Evolutionary conservation across 306 rosid genomes (phyloP).

Genomic region (Biancaea sappan): DNA sequence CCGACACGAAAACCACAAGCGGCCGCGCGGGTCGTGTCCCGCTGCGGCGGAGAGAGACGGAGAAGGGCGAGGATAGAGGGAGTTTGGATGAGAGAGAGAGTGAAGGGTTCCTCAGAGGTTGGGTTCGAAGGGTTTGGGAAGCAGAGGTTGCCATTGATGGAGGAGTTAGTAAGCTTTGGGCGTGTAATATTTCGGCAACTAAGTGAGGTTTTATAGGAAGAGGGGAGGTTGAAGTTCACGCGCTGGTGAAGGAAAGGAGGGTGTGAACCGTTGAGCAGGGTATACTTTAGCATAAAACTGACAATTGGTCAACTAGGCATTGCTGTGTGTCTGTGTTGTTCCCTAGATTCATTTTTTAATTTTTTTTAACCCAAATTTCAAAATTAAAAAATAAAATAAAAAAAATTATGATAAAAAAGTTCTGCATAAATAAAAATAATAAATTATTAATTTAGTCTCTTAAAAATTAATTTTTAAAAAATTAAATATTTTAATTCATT

Average conservation of each 20-base stretch:
- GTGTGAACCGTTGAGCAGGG: too few species aligned
- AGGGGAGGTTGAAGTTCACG: background rate
- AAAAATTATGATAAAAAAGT: too few species aligned
- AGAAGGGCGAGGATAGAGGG: constrained; percentile 53
- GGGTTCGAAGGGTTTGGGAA: constrained; percentile 52
- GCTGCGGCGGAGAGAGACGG: constrained; percentile 41
- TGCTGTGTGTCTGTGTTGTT: too few species aligned
- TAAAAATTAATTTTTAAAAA: too few species aligned
- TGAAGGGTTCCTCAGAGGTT: constrained; percentile 25
- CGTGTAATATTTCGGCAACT: background rate
- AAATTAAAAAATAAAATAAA: too few species aligned
- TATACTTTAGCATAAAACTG: too few species aligned
- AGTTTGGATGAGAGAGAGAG: constrained; percentile 73
- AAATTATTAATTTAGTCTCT: too few species aligned
- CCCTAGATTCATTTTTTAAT: too few species aligned
- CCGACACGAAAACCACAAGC: constrained; percentile 60
- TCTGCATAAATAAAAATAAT: too few species aligned
- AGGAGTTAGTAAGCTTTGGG: background rate
- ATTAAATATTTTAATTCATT: too few species aligned
- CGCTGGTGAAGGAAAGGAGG: background rate
- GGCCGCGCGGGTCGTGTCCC: constrained; percentile 33
- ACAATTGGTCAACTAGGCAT: too few species aligned
- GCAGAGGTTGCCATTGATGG: constrained; percentile 60
- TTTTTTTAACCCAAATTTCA: too few species aligned
- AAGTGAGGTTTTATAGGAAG: background rate